Evolutionary conservation across 257 asterid species (phyloP), one percentile per base, ranked within the genome.

Genomic region (Solanum infundibuliforme): DNA sequence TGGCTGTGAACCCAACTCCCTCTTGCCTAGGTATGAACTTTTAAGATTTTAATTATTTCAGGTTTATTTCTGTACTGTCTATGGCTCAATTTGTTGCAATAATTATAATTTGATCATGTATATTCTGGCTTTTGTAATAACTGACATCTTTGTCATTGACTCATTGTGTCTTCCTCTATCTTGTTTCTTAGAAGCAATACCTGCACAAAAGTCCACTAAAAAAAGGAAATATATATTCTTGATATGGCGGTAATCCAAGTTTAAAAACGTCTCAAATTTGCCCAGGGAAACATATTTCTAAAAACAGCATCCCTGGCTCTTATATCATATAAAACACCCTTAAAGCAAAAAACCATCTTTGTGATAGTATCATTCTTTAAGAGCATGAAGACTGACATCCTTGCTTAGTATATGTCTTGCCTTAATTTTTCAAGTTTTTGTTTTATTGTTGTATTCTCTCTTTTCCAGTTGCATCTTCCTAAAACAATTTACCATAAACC

Each of bases 1-100:
- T 96, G 93, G 99, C 98, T 87, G 94, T 96, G 88, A 95, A 93
- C 87, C 98, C 99, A 87, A 96, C 96, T 87, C 93, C 93, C 87
- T 91, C 98, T 65, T 90, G 91, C 86, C 88, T 93, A 90, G 98
- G 98, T 95, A 95, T 41, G 74, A 73, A 46, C 69, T 86, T 41
- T 62, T 35, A 77, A 52, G 84, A 46, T 48, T 48, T 18, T 48
- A 12, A 48, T 82, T 82, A 82, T 43, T 81, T 81, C 66, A 29
- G 83, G 48, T 75, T 12, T 36, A 23, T 39, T 77, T 38, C 85
- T 32, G 12, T 29, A 20, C 21, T 82, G 43, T 81, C 43, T 48
- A 48, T 48, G 86, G 41, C 27, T 82, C 69, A 82, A 48, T 31
- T 82, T 52, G 71, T 82, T 20, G 69, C 86, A 48, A 29, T 27